Conservation (phyloP, 352 stramenopile genomes). For the Phytopythium litorale region DNA sequence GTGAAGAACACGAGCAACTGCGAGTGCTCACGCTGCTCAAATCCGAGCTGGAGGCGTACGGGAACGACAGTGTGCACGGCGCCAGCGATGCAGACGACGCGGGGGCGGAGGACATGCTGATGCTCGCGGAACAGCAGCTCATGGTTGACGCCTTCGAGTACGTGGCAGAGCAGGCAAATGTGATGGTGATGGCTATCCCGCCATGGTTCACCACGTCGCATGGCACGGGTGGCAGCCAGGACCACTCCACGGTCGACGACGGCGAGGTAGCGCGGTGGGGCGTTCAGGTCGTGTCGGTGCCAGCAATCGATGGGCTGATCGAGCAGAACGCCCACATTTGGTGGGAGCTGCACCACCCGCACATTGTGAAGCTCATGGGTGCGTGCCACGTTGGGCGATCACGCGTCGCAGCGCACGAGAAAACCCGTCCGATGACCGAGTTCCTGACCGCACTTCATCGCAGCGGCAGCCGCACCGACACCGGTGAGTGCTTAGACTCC, state of each 20-base stretch:
- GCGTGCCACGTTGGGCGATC: conserved; percentile 22
- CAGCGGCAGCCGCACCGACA: not conserved
- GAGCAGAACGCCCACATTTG: conserved; percentile 10
- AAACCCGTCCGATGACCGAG: conserved; percentile 10
- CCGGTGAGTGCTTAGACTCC: not conserved
- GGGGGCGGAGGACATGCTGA: not conserved
- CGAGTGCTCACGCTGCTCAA: conserved; percentile 1
- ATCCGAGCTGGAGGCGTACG: not conserved
- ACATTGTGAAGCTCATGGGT: conserved; percentile 23
- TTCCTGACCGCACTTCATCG: conserved; percentile 4
- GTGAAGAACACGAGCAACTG: not conserved
- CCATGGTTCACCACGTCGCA: not conserved
- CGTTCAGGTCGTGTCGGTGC: not conserved
- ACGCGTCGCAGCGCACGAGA: conserved; percentile 21
- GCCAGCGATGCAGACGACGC: not conserved
- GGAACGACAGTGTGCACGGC: not conserved
- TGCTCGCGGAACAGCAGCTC: not conserved
- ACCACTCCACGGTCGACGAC: not conserved
- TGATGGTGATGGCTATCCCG: not conserved
- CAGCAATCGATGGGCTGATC: not conserved
- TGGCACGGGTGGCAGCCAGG: not conserved
- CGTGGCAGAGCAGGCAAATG: not conserved
- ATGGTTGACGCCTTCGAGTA: not conserved
- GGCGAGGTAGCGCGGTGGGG: not conserved
- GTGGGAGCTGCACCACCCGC: conserved; percentile 24